Evolutionary conservation across 176 grass and related monocot species (phyloP), one percentile per base, ranked within the genome.

Genomic region (Raddia distichophylla): DNA sequence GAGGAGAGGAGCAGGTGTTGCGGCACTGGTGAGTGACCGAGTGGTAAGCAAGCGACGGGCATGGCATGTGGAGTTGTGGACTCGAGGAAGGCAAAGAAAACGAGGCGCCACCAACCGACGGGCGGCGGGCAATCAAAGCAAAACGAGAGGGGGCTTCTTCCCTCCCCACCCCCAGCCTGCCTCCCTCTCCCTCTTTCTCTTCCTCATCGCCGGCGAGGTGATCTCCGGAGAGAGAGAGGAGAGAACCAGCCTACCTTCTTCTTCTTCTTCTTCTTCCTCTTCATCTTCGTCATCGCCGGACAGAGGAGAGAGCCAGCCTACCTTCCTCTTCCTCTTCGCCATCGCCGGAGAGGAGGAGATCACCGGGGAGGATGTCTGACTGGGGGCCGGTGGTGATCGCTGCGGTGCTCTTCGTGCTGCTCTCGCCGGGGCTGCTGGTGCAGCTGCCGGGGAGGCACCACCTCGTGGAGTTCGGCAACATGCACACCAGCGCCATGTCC

Each of bases 351-450:
- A 27, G 27, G 27, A 27, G 27, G 27, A 27, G 27, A 27, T 27
- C 27, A 1, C 27, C 27, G 27, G 27, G 27, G 27, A 78, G 53
- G 72, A 90, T 90, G 89, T 50, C 89, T 2, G 89, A 90, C 71
- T 90, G 89, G 89, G 89, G 84, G 1, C 84, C 89, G 5, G 89
- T 90, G 61, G 84, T 90, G 84, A 79, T 90, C 47, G 83, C 62
- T 3, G 80, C 87, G 69, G 80, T 90, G 67, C 80, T 90, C 61
- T 90, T 90, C 84, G 75, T 90, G 75, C 84, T 90, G 15, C 84
- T 90, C 20, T 90, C 89, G 74, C 89, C 89, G 69, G 89, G 88
- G 46, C 70, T 90, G 62, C 89, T 90, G 5, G 8, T 90, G 35
- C 89, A 90, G 84, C 69, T 90, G 3, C 89, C 89, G 0, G 89